Percentiles rank a stretch among this genome's conserved stretches.
Conservation (phyloP, 306 rosid species). For the Cicer cuneatum region DNA sequence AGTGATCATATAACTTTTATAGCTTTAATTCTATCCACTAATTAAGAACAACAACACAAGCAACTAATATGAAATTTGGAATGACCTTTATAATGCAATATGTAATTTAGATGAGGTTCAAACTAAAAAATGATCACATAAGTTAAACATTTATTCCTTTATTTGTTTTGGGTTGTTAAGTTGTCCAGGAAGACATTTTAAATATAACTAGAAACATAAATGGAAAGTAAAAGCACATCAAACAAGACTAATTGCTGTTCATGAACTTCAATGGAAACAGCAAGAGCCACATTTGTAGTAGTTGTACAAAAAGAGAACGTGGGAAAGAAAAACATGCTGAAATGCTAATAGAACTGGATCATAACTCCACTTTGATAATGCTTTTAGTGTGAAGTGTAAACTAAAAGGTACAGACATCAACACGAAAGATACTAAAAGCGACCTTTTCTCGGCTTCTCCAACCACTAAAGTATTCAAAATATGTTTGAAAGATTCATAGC, state of each 20-base stretch:
- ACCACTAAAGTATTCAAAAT: slow-evolving; percentile 70
- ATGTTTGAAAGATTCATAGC: slow-evolving; percentile 84
- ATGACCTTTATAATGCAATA: slow-evolving; percentile 9
- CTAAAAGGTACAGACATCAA: slow-evolving; percentile 39
- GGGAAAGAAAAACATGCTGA: slow-evolving; percentile 27
- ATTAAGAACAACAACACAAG: slow-evolving; percentile 27
- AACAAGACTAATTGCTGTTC: slow-evolving; percentile 18
- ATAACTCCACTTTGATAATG: neutral
- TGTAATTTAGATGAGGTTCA: slow-evolving; percentile 7
- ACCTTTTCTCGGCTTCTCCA: slow-evolving; percentile 94
- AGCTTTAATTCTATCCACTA: slow-evolving; percentile 37
- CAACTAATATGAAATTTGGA: slow-evolving; percentile 7
- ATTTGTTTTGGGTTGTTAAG: slow-evolving; percentile 6
- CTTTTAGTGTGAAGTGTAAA: slow-evolving; percentile 33
- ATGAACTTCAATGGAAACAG: slow-evolving; percentile 36
- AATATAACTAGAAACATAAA: slow-evolving; percentile 25
- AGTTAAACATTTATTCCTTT: slow-evolving; percentile 21
- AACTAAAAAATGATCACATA: slow-evolving; percentile 9
- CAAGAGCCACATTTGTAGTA: slow-evolving; percentile 17
- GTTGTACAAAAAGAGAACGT: neutral
- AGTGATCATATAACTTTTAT: slow-evolving; percentile 9
- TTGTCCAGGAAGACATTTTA: slow-evolving; percentile 22
- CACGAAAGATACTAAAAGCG: slow-evolving; percentile 36
- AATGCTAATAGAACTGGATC: slow-evolving; percentile 22
- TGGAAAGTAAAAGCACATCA: slow-evolving; percentile 20